Base-by-base conservation (phyloP, 2,329 filamentous ascomycete species). In the Beauveria asiatica region DNA sequence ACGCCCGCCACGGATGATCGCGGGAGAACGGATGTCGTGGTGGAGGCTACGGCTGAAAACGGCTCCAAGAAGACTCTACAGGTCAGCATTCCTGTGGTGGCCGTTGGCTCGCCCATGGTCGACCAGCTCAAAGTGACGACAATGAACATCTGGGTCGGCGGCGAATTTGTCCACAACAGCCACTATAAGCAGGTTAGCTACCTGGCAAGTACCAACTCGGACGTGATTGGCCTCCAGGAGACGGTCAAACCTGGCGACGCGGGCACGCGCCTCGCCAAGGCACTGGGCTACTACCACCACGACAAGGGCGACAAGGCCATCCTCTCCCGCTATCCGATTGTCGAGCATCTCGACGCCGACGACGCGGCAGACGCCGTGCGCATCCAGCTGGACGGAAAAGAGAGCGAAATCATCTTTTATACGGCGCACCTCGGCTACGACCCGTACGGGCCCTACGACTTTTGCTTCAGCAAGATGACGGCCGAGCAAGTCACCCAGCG, bases 401-500 rank as follows among this genome's bases (percentile, higher is more conserved):
- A 61, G 5, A 65, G 66, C 23, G 66, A 73, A 37, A 64, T 75
- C 53, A 72, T 73, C 61, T 65, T 76, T 50, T 75, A 70, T 67
- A 70, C 69, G 27, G 68, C 68, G 45, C 75, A 77, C 55, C 61
- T 76, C 7, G 73, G 70, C 2, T 72, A 70, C 46, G 65, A 67
- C 23, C 75, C 75, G 0, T 77, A 78, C 49, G 75, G 75, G 0
- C 75, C 75, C 0, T 77, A 77, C 61, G 75, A 75, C 52, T 74
- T 75, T 60, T 77, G 75, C 68, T 76, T 71, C 49, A 66, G 72
- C 45, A 65, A 70, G 17, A 69, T 71, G 67, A 63, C 66, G 2
- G 62, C 69, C 3, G 70, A 73, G 1, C 57, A 68, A 51, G 72
- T 76, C 3, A 62, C 75, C 2, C 55, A 68, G 59, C 65, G 69